Percentiles rank a stretch among this genome's conserved stretches.
phyloP scores from a whole-genome alignment of 176 grass and related monocot genomes.

The Rhynchospora tenuis region DNA sequence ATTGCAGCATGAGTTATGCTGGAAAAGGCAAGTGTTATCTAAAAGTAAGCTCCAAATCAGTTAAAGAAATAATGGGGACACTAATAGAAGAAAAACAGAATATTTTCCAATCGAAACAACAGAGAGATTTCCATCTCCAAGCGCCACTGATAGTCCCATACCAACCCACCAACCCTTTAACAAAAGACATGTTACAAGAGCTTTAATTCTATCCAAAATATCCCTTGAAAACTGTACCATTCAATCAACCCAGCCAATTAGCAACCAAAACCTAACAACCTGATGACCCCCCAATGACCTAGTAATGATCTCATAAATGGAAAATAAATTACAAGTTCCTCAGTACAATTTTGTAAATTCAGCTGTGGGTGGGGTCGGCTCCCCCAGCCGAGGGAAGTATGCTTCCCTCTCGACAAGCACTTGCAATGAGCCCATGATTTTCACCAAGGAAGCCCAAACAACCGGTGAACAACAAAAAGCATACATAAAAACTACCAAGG shows the following conservation, averaged over 20 bases:
- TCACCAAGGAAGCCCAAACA: slow-evolving; percentile 60
- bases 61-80: not conserved
- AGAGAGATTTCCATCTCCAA: slow-evolving; percentile 10
- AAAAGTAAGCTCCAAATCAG: not conserved
- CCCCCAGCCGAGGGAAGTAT: slow-evolving; percentile 57
- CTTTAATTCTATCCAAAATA: not conserved
- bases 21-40: not conserved
- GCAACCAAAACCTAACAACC: not conserved
- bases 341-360: slow-evolving; percentile 85
- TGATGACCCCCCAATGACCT: not conserved
- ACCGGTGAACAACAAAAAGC: slow-evolving; percentile 66
- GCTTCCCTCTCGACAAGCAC: slow-evolving; percentile 63
- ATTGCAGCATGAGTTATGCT: not conserved
- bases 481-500: slow-evolving; percentile 52
- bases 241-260: not conserved
- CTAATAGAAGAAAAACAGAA: not conserved
- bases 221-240: not conserved
- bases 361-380: slow-evolving; percentile 44
- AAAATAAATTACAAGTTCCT: slow-evolving; percentile 23
- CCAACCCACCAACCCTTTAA: not conserved
- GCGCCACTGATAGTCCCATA: not conserved
- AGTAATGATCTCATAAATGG: slow-evolving; percentile 15
- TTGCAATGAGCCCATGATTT: slow-evolving; percentile 54
- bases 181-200: slow-evolving; percentile 1
- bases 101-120: not conserved